Percentiles rank a stretch among this genome's conserved stretches.
Evolutionary conservation across 2,329 filamentous ascomycete genomes (phyloP).

Genomic region (Diatrype stigma): DNA sequence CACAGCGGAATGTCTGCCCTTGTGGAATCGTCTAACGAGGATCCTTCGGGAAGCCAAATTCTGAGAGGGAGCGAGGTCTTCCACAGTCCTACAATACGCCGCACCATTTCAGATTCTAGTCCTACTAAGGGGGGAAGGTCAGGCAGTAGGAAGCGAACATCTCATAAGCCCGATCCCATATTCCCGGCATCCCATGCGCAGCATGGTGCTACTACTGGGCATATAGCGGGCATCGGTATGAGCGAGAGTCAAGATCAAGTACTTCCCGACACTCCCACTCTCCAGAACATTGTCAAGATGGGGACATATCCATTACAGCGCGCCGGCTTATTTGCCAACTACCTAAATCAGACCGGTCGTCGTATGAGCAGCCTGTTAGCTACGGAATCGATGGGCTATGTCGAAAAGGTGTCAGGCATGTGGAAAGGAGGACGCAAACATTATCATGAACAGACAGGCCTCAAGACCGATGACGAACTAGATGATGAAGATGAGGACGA

Average conservation of each 20-base stretch:
- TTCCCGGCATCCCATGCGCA: conserved; percentile 9
- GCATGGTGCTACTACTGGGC: conserved; percentile 33
- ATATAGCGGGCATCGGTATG: conserved; percentile 25
- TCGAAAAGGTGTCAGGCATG: conserved; percentile 96
- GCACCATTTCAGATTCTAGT: conserved; percentile 38
- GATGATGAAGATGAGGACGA: conserved; percentile 56
- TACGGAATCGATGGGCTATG: conserved; percentile 91
- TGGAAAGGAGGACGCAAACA: conserved; percentile 89
- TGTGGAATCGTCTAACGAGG: conserved; percentile 65
- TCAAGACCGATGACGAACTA: conserved; percentile 50
- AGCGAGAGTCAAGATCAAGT: conserved; percentile 23
- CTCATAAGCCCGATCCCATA: conserved; percentile 11
- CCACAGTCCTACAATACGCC: conserved; percentile 66
- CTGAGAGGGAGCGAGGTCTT: conserved; percentile 85
- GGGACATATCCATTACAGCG: conserved; percentile 78
- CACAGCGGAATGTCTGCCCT: conserved; percentile 64
- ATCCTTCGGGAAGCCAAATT: conserved; percentile 88
- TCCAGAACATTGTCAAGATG: conserved; percentile 53
- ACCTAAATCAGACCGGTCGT: conserved; percentile 73
- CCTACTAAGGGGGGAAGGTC: conserved; percentile 11
- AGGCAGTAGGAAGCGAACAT: conserved; percentile 8
- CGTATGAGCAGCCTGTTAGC: conserved; percentile 79
- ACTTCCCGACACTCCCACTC: conserved; percentile 35
- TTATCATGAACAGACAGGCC: conserved; percentile 62
- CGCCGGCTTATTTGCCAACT: conserved; percentile 78